Evolutionary conservation across 2,329 filamentous ascomycete species (phyloP).

Genomic region (Furcasterigmium furcatum): DNA sequence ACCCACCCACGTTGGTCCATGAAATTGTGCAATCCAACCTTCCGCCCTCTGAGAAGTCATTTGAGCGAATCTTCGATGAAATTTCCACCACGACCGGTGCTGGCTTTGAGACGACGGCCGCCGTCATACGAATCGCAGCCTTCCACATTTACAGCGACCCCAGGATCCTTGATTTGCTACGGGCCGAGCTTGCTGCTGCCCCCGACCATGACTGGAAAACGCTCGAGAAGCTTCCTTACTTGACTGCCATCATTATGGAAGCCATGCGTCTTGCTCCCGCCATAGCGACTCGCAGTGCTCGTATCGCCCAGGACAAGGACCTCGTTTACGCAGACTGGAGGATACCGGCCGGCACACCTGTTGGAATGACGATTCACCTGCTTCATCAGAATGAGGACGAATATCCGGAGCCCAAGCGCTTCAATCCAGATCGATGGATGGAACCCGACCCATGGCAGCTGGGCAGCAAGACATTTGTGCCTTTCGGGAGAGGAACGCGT

Average conservation of each 20-base stretch:
- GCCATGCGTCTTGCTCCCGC: background rate
- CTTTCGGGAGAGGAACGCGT: too few species aligned
- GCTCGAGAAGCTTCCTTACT: background rate
- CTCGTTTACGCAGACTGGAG: background rate
- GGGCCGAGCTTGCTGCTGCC: conserved; percentile 8
- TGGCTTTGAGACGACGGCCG: conserved; percentile 12
- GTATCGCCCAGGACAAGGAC: background rate
- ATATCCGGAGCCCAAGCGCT: background rate
- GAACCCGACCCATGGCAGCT: background rate
- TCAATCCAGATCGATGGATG: background rate
- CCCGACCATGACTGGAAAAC: background rate
- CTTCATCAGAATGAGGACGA: background rate
- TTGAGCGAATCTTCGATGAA: conserved; percentile 9
- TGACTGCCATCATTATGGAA: background rate
- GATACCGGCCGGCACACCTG: background rate
- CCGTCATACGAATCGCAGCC: conserved; percentile 8
- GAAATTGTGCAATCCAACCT: conserved; percentile 11
- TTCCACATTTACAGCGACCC: conserved; percentile 12
- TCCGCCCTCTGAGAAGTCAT: conserved; percentile 9
- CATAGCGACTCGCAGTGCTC: background rate
- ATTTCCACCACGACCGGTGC: conserved; percentile 10
- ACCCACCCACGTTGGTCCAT: conserved; percentile 7
- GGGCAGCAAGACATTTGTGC: too few species aligned
- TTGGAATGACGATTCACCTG: background rate
- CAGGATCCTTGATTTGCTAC: conserved; percentile 12